A percentile compares a stretch with the other conserved stretches of the same genome.
These are phyloP conservation scores for Singerocomus inundabilis DNA, from an alignment of 1,284 basidiomycete species.

Conservation along the genomic window DNA sequence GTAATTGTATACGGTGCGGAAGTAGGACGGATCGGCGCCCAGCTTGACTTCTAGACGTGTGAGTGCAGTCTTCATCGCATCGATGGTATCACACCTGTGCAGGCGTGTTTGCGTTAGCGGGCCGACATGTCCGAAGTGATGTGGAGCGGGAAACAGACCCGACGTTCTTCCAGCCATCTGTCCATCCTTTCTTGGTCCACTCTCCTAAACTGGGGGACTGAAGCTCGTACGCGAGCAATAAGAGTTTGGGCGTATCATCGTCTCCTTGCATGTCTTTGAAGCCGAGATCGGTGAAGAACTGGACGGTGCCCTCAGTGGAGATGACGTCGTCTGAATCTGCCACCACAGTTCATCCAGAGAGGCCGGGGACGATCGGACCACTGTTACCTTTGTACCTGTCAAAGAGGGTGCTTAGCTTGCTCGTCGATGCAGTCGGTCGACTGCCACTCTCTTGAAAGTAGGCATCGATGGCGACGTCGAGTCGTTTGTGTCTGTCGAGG, in stretches of 20 bases:
- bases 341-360: not conserved
- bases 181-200: constrained; percentile 76
- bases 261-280: constrained; percentile 58
- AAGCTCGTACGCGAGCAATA: constrained; percentile 76
- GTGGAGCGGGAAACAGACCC: constrained; percentile 44
- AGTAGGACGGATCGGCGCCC: constrained; percentile 69
- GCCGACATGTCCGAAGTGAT: constrained; percentile 1
- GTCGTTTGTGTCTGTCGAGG: constrained; percentile 66
- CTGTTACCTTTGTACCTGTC: constrained; percentile 73
- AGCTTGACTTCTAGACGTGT: constrained; percentile 62
- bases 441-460: constrained; percentile 55
- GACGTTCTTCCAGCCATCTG: constrained; percentile 76
- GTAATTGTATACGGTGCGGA: constrained; percentile 84
- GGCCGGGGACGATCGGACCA: constrained; percentile 4
- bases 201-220: constrained; percentile 72
- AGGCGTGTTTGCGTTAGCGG: constrained; percentile 6
- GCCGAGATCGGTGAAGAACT: constrained; percentile 47
- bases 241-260: constrained; percentile 69
- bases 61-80: constrained; percentile 63
- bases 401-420: constrained; percentile 65
- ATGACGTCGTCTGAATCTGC: constrained; percentile 63
- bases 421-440: constrained; percentile 49
- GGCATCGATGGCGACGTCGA: constrained; percentile 76
- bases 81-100: constrained; percentile 68
- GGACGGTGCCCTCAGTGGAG: constrained; percentile 72